Evolutionary conservation across 2,329 filamentous ascomycete species (phyloP).

Genomic region (Penicillium sp.): DNA sequence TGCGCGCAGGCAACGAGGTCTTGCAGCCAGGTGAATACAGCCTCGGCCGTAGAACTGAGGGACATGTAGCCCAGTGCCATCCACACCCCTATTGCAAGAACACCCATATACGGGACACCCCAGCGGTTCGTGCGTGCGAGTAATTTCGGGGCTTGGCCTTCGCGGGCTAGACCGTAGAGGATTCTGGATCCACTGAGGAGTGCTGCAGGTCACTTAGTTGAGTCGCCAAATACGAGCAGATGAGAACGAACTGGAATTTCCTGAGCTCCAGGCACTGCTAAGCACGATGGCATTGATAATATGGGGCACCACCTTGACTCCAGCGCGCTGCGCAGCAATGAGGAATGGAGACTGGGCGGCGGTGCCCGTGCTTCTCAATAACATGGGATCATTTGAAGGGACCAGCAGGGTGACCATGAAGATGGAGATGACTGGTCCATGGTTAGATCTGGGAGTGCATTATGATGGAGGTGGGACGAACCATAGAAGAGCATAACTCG

Average conservation of each 20-base stretch:
- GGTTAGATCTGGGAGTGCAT: neutral
- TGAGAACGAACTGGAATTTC: slow-evolving; percentile 35
- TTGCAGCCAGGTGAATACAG: slow-evolving; percentile 65
- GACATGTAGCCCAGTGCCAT: slow-evolving; percentile 64
- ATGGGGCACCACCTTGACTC: slow-evolving; percentile 26
- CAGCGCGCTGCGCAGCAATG: slow-evolving; percentile 47
- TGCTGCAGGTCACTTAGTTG: neutral
- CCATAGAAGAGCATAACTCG: slow-evolving; percentile 54
- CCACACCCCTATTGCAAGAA: slow-evolving; percentile 51
- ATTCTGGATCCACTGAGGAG: slow-evolving; percentile 33
- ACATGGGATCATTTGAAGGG: slow-evolving; percentile 46
- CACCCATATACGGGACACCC: slow-evolving; percentile 55
- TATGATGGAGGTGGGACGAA: neutral
- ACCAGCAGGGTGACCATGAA: slow-evolving; percentile 45
- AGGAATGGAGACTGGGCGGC: slow-evolving; percentile 40
- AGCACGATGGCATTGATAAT: slow-evolving; percentile 17
- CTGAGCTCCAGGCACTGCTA: slow-evolving; percentile 36
- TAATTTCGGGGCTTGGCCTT: slow-evolving; percentile 34
- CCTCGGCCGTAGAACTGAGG: slow-evolving; percentile 52
- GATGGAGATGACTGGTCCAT: slow-evolving; percentile 48
- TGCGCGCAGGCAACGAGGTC: slow-evolving; percentile 51
- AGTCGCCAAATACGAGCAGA: neutral
- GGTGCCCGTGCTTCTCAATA: slow-evolving; percentile 47
- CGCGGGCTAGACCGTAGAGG: slow-evolving; percentile 37
- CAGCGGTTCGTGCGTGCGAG: slow-evolving; percentile 42